These are phyloP conservation scores for Penicillium silybi DNA, from an alignment of 495 filamentous ascomycete genomes.

Conservation along the genomic window DNA sequence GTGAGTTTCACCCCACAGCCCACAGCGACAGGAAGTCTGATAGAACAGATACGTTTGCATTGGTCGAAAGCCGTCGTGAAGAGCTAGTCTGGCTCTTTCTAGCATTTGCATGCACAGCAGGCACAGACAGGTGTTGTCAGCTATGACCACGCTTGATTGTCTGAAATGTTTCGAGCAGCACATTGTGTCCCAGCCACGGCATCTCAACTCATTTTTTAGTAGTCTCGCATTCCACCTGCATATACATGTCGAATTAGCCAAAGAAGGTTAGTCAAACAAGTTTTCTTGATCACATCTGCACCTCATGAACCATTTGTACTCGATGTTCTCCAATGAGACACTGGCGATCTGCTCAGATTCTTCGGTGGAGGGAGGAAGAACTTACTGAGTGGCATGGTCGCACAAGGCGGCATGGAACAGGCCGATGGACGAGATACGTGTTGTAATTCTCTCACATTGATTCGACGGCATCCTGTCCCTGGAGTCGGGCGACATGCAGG, in stretches of 20 bases:
- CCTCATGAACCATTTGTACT: not conserved
- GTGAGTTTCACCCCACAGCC: conserved; percentile 40
- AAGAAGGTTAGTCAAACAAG: conserved; percentile 21
- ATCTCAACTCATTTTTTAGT: not conserved
- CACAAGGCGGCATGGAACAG: not conserved
- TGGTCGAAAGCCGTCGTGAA: conserved; percentile 44
- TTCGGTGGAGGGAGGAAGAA: not conserved
- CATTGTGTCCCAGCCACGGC: not conserved
- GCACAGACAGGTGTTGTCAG: not conserved
- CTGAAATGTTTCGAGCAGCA: not conserved
- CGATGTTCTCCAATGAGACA: not conserved
- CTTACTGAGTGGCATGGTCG: conserved; percentile 2
- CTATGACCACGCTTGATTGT: not conserved
- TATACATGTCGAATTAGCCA: conserved; percentile 16
- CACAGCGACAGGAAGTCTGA: conserved; percentile 8
- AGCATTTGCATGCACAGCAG: not conserved
- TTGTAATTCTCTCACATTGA: not conserved
- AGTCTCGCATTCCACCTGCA: conserved; percentile 13
- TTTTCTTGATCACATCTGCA: conserved; percentile 5
- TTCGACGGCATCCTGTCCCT: not conserved
- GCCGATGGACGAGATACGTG: not conserved
- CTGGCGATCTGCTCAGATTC: not conserved
- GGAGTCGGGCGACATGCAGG: not conserved
- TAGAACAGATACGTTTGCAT: conserved; percentile 54
- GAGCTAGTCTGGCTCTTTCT: not conserved